Conservation (phyloP, 495 filamentous ascomycete genomes). For the Penicillium mononematosum region DNA sequence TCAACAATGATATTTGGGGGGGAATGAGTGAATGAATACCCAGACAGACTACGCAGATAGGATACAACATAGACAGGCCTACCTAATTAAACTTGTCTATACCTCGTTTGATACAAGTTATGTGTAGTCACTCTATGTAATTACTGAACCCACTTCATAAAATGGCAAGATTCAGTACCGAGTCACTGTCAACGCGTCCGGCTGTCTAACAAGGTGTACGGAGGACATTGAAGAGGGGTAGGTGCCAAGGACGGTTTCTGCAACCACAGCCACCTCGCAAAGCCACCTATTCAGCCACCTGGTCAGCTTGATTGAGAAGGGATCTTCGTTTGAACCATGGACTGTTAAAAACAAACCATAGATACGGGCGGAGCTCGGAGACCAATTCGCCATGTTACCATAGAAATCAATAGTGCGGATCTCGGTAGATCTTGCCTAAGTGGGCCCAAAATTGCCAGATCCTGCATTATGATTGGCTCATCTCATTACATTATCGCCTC, state of each 20-base stretch:
- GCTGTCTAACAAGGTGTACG: background rate
- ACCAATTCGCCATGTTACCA: background rate
- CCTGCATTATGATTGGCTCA: background rate
- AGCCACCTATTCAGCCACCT: background rate
- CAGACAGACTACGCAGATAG: background rate
- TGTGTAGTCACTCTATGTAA: background rate
- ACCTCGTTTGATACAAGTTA: background rate
- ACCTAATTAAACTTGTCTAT: background rate
- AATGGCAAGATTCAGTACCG: background rate
- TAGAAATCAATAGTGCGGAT: conserved; percentile 5
- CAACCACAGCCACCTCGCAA: background rate
- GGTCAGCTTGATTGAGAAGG: background rate
- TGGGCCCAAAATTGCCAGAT: background rate
- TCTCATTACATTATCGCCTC: background rate
- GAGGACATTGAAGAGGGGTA: background rate
- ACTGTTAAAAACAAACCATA: background rate
- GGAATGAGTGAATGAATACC: conserved; percentile 1
- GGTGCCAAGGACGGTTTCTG: background rate
- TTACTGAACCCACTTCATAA: background rate
- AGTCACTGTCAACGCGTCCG: background rate
- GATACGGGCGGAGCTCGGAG: background rate
- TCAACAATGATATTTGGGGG: background rate
- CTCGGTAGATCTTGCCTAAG: conserved; percentile 5
- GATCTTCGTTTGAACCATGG: background rate
- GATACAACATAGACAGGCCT: background rate